A percentile compares a stretch with the other conserved stretches of the same genome.
Evolutionary conservation across 257 asterid species (phyloP).

Genomic region (Solanum ahanhuiri): DNA sequence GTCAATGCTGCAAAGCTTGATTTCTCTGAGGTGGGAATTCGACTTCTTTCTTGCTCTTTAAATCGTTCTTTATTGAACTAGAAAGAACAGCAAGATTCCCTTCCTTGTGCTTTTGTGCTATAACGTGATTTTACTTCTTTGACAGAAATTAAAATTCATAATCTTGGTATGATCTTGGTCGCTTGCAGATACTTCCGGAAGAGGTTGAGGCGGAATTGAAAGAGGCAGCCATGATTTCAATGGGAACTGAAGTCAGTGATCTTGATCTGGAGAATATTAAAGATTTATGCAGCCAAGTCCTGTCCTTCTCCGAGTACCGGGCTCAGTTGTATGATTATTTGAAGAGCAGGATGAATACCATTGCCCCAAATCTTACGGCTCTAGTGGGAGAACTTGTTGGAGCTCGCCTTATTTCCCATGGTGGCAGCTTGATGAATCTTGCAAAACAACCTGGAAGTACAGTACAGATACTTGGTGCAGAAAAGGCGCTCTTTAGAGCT

Average conservation of each 20-base stretch:
- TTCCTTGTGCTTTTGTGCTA: background rate
- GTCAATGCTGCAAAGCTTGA: constrained; percentile 74
- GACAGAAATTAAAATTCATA: background rate
- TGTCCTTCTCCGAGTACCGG: constrained; percentile 72
- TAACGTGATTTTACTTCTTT: background rate
- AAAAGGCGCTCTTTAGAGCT: constrained; percentile 85
- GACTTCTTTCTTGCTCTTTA: background rate
- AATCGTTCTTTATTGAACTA: background rate
- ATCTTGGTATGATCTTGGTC: background rate
- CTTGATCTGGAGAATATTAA: constrained; percentile 75
- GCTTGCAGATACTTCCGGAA: constrained; percentile 47
- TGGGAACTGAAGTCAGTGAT: constrained; percentile 94
- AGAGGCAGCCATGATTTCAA: constrained; percentile 75
- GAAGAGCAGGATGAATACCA: constrained; percentile 86
- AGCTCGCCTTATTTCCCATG: constrained; percentile 85
- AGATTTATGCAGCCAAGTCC: constrained; percentile 80
- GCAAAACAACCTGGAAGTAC: constrained; percentile 97
- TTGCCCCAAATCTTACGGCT: constrained; percentile 87
- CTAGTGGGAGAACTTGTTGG: constrained; percentile 93
- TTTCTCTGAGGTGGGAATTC: constrained; percentile 43
- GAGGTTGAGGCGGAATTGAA: constrained; percentile 75
- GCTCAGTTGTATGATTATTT: constrained; percentile 72
- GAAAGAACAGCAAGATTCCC: background rate
- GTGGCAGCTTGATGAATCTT: constrained; percentile 80
- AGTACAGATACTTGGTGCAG: constrained; percentile 90